A percentile compares a stretch with the other conserved stretches of the same genome.
These are phyloP conservation scores for Salix brachista DNA, from an alignment of 345 rosid species.

Conservation along the genomic window DNA sequence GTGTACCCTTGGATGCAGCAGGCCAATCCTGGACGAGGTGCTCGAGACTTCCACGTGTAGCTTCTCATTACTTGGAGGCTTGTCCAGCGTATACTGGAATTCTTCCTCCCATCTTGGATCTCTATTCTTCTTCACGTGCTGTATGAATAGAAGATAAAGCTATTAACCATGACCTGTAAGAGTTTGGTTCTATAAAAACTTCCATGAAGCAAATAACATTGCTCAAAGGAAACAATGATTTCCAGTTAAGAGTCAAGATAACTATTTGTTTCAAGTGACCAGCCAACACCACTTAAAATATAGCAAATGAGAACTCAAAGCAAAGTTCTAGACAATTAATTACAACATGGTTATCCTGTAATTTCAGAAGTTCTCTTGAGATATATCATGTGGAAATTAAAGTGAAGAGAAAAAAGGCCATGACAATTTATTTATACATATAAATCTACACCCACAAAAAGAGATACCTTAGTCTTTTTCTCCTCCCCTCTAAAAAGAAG, in stretches of 20 bases:
- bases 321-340: not conserved
- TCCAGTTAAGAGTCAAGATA: not conserved
- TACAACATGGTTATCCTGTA: not conserved
- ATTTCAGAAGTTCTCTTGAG: not conserved
- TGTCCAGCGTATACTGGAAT: slow-evolving; percentile 66
- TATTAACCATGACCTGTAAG: not conserved
- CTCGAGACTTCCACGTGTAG: slow-evolving; percentile 80
- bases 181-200: not conserved
- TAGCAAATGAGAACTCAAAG: not conserved
- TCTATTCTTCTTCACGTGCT: slow-evolving; percentile 81
- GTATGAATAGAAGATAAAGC: slow-evolving; percentile 14
- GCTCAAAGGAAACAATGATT: not conserved
- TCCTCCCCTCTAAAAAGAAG: slow-evolving; percentile 76
- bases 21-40: slow-evolving; percentile 73
- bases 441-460: not conserved
- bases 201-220: not conserved
- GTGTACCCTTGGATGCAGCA: slow-evolving; percentile 81
- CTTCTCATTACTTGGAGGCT: slow-evolving; percentile 69
- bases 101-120: slow-evolving; percentile 97
- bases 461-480: slow-evolving; percentile 68
- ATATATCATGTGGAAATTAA: not conserved
- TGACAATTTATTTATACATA: not conserved
- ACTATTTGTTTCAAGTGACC: not conserved
- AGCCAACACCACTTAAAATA: not conserved
- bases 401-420: not conserved